A percentile compares a stretch with the other conserved stretches of the same genome.
phyloP scores from a whole-genome alignment of 2,329 filamentous ascomycete species.

The Fusarium nanum region DNA sequence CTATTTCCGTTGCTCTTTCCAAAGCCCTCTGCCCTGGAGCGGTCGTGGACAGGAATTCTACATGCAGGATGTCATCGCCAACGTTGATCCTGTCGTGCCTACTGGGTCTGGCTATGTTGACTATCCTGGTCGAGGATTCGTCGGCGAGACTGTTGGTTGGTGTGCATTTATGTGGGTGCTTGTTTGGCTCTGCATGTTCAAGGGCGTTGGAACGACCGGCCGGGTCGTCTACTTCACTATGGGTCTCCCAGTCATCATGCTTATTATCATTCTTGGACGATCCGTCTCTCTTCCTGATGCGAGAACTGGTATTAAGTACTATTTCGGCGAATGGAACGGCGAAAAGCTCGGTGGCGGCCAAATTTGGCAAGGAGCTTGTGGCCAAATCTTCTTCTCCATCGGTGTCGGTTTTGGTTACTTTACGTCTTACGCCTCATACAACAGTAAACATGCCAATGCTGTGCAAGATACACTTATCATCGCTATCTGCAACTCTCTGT shows the following conservation, averaged over 20 bases:
- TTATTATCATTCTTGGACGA: not conserved
- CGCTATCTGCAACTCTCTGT: not conserved
- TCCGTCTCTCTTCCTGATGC: not conserved
- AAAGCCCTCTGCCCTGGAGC: constrained; percentile 63
- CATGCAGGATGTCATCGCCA: constrained; percentile 2
- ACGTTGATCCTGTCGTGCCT: not conserved
- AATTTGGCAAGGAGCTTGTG: constrained; percentile 63
- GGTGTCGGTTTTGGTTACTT: constrained; percentile 67
- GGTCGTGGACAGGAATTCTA: constrained; percentile 25
- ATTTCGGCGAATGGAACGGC: not conserved
- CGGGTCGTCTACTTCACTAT: constrained; percentile 1
- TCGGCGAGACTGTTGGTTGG: constrained; percentile 1
- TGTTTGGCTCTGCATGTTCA: constrained; percentile 1
- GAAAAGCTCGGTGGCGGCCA: not conserved
- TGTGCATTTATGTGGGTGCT: not conserved
- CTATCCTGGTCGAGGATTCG: not conserved
- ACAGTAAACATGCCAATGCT: constrained; percentile 61
- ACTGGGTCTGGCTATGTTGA: not conserved
- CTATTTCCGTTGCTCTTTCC: constrained; percentile 64
- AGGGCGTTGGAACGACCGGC: not conserved
- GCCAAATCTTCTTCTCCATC: constrained; percentile 55
- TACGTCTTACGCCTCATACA: constrained; percentile 66
- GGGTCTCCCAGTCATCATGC: not conserved
- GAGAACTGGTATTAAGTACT: not conserved
- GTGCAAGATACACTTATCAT: not conserved